Evolutionary conservation across 2,329 filamentous ascomycete genomes (phyloP).

Genomic region (Aquanectria penicillioides): DNA sequence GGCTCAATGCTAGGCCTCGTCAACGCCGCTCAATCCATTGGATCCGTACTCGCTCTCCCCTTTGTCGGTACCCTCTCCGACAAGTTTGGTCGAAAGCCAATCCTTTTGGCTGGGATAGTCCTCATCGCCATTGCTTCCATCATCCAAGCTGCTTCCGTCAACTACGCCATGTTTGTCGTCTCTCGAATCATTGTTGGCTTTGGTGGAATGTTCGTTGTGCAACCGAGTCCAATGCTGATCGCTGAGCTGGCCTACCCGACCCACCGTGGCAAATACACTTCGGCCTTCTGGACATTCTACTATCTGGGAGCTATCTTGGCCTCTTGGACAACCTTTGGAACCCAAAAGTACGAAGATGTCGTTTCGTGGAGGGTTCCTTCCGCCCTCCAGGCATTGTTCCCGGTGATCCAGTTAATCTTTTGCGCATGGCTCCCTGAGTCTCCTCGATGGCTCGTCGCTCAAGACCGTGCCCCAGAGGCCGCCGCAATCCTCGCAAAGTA

Average conservation of each 20-base stretch:
- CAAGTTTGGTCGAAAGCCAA: constrained; percentile 49
- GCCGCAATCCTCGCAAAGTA: constrained; percentile 55
- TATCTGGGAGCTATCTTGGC: constrained; percentile 51
- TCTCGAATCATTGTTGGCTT: constrained; percentile 47
- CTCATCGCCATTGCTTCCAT: constrained; percentile 48
- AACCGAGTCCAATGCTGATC: constrained; percentile 45
- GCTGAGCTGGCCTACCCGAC: constrained; percentile 48
- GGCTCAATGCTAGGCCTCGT: constrained; percentile 45
- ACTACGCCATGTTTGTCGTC: constrained; percentile 48
- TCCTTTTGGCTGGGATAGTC: constrained; percentile 46
- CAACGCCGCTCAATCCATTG: constrained; percentile 46
- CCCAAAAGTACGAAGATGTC: constrained; percentile 29
- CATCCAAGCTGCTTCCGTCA: constrained; percentile 49
- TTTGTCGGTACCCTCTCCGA: constrained; percentile 49
- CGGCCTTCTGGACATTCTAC: constrained; percentile 48
- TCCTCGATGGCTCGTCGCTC: constrained; percentile 59
- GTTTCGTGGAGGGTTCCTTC: constrained; percentile 47
- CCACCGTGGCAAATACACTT: constrained; percentile 47
- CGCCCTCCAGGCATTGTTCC: constrained; percentile 46
- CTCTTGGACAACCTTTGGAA: constrained; percentile 52
- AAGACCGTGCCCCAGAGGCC: constrained; percentile 61
- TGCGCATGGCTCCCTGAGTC: constrained; percentile 58
- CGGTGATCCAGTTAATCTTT: constrained; percentile 48
- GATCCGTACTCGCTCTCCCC: constrained; percentile 46
- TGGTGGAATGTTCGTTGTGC: constrained; percentile 41